Conservation (phyloP, 2,329 filamentous ascomycete species). For the Talaromyces sp. region DNA sequence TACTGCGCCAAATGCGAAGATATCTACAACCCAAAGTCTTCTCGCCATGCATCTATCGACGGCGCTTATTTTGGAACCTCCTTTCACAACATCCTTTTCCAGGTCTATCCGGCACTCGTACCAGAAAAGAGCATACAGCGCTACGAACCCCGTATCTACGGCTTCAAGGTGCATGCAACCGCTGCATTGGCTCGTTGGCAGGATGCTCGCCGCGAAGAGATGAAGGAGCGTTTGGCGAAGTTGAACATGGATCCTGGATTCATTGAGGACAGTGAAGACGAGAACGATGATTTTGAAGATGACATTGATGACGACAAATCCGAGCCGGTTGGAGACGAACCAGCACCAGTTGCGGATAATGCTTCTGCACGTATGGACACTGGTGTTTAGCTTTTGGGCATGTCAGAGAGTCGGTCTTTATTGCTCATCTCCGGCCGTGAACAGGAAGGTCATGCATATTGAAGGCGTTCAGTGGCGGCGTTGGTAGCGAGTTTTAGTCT, state of each 20-base stretch:
- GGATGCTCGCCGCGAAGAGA: conserved; percentile 72
- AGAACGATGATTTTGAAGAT: conserved; percentile 54
- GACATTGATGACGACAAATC: conserved; percentile 22
- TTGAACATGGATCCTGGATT: conserved; percentile 73
- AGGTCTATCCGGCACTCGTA: conserved; percentile 89
- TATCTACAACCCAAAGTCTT: conserved; percentile 97
- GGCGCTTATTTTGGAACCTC: conserved; percentile 97
- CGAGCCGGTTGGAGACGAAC: conserved; percentile 24
- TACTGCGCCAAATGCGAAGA: conserved; percentile 98
- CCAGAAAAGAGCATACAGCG: conserved; percentile 81
- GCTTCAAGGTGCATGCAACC: conserved; percentile 90
- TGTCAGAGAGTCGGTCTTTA: neutral
- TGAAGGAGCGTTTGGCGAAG: conserved; percentile 73
- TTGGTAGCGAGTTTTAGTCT: conserved; percentile 14
- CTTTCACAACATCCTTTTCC: conserved; percentile 99
- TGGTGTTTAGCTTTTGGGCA: conserved; percentile 24
- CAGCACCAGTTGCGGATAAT: conserved; percentile 30
- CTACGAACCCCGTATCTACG: conserved; percentile 88
- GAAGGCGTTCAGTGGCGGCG: conserved; percentile 18
- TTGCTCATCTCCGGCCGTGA: neutral
- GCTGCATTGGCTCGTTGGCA: conserved; percentile 92
- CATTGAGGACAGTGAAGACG: conserved; percentile 64
- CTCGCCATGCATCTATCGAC: conserved; percentile 90
- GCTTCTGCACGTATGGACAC: conserved; percentile 40
- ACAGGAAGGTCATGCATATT: conserved; percentile 13